phyloP scores from a whole-genome alignment of 208 protist species.

The Trypanosoma grayi region DNA sequence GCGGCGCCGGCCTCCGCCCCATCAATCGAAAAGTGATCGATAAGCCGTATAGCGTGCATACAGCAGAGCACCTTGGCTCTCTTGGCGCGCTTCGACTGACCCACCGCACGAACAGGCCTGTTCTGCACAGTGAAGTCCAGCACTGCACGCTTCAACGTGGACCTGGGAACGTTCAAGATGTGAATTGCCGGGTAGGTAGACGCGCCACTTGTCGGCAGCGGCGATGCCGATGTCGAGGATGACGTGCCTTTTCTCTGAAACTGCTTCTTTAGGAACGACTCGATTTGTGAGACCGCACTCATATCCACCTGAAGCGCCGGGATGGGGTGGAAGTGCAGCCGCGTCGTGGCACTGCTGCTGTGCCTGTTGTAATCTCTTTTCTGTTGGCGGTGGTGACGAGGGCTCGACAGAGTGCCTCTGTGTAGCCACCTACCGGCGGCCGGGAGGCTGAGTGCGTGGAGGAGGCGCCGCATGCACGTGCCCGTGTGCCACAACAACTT shows the following conservation, averaged over 20 bases:
- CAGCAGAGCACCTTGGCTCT: constrained; percentile 53
- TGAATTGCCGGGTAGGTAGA: constrained; percentile 5
- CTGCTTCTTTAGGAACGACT: constrained; percentile 32
- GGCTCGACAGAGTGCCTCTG: neutral
- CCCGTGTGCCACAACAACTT: neutral
- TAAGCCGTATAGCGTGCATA: constrained; percentile 68
- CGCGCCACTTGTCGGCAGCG: neutral
- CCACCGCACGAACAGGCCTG: constrained; percentile 39
- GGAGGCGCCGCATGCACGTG: neutral
- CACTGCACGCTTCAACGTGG: constrained; percentile 43
- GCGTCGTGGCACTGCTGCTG: neutral
- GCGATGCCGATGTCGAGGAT: constrained; percentile 1
- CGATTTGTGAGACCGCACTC: constrained; percentile 32
- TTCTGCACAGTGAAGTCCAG: constrained; percentile 34
- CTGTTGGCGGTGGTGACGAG: neutral
- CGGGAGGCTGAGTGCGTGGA: neutral
- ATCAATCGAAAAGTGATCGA: constrained; percentile 61
- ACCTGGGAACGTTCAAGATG: constrained; percentile 33
- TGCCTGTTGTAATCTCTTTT: neutral
- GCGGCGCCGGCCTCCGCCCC: neutral
- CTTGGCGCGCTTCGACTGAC: constrained; percentile 55
- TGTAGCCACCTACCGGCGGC: neutral
- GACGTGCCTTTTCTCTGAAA: constrained; percentile 14
- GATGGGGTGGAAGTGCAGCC: constrained; percentile 8
- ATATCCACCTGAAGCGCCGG: constrained; percentile 28